Conservation (phyloP, 306 rosid genomes). For the Medicago truncatula region DNA sequence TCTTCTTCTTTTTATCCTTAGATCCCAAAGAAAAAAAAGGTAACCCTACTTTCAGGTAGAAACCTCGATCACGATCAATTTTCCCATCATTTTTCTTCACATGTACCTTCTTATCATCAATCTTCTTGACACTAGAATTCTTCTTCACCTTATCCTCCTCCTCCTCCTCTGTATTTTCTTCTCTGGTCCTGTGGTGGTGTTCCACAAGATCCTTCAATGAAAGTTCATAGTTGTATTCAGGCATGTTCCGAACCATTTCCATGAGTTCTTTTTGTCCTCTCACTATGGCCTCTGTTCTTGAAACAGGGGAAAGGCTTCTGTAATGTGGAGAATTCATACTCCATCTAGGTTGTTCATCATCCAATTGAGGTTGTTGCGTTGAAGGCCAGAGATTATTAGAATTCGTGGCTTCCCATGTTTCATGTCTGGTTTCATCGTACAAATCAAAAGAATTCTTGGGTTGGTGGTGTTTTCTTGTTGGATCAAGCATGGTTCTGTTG, state of each 20-base stretch:
- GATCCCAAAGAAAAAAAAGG: slow-evolving; percentile 63
- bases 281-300: slow-evolving; percentile 74
- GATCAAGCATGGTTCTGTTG: slow-evolving; percentile 53
- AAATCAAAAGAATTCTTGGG: slow-evolving; percentile 39
- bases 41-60: slow-evolving; percentile 72
- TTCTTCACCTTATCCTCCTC: background rate
- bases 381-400: slow-evolving; percentile 46
- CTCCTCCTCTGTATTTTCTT: slow-evolving; percentile 35
- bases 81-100: slow-evolving; percentile 47
- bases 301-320: slow-evolving; percentile 65
- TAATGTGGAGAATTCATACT: background rate
- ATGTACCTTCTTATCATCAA: slow-evolving; percentile 15
- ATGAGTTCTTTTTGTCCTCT: slow-evolving; percentile 84
- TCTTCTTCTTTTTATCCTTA: slow-evolving; percentile 48
- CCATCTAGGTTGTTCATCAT: slow-evolving; percentile 16
- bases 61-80: slow-evolving; percentile 61
- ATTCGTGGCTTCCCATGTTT: slow-evolving; percentile 44
- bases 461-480: slow-evolving; percentile 34
- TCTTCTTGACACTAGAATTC: background rate
- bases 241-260: slow-evolving; percentile 92
- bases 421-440: slow-evolving; percentile 34
- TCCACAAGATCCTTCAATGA: slow-evolving; percentile 89
- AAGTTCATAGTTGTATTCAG: slow-evolving; percentile 85
- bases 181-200: slow-evolving; percentile 42
- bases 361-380: slow-evolving; percentile 37